Percentiles rank a stretch among this genome's conserved stretches.
These are phyloP conservation scores for Piloderma croceum DNA, from an alignment of 768 basidiomycete species.

Conservation along the genomic window DNA sequence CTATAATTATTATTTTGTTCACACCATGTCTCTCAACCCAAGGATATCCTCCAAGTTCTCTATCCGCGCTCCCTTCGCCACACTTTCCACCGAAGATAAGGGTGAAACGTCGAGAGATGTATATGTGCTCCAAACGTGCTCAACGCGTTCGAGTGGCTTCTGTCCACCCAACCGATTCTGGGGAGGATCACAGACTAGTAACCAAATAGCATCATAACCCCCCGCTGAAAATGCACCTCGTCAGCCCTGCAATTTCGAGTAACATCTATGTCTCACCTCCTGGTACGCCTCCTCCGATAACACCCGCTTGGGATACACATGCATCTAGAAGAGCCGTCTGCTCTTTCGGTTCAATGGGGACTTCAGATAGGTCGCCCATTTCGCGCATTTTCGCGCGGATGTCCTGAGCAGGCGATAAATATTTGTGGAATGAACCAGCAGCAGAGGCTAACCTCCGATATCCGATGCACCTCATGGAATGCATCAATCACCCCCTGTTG, in stretches of 20 bases:
- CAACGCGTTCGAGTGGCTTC: conserved; percentile 52
- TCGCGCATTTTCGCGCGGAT: conserved; percentile 76
- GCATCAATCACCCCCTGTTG: conserved; percentile 44
- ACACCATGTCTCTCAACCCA: conserved; percentile 44
- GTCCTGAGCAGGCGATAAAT: conserved; percentile 35
- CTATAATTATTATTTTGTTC: conserved; percentile 9
- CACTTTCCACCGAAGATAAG: conserved; percentile 64
- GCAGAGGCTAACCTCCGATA: neutral
- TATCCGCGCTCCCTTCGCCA: conserved; percentile 56
- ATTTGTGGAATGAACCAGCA: neutral
- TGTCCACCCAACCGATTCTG: conserved; percentile 37
- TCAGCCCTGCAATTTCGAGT: conserved; percentile 4
- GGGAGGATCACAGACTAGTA: conserved; percentile 66
- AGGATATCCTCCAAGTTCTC: conserved; percentile 53
- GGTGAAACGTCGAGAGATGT: conserved; percentile 63
- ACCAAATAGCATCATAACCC: conserved; percentile 95
- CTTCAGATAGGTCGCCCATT: conserved; percentile 73
- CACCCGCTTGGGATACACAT: conserved; percentile 73
- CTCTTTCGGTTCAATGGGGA: conserved; percentile 86
- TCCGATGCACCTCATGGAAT: conserved; percentile 39
- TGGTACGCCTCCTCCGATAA: conserved; percentile 93
- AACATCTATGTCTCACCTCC: conserved; percentile 67
- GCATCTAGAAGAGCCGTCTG: conserved; percentile 81
- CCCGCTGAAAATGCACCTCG: conserved; percentile 58
- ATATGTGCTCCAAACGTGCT: conserved; percentile 64